These are phyloP conservation scores for Neltuma alba DNA, from an alignment of 306 rosid species.

Conservation along the genomic window DNA sequence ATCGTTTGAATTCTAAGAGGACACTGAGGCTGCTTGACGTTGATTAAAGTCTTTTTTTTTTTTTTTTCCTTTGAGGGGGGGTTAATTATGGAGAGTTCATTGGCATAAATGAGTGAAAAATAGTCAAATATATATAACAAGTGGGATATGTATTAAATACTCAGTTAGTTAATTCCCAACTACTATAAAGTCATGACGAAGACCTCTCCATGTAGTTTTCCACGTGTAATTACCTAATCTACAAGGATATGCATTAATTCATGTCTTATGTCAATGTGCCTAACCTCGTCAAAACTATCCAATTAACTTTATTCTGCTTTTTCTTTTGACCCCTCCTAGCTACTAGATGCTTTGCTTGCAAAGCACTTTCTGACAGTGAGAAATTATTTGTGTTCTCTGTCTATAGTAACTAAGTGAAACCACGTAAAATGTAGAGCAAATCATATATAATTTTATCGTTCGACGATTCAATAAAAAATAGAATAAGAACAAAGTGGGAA, in stretches of 20 bases:
- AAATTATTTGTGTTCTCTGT: background rate
- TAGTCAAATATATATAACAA: conserved; percentile 39
- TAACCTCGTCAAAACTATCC: conserved; percentile 22
- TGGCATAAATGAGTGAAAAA: conserved; percentile 30
- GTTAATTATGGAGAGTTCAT: conserved; percentile 1
- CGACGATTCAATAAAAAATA: background rate
- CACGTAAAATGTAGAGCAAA: background rate
- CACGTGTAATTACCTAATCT: conserved; percentile 54
- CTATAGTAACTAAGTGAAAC: background rate
- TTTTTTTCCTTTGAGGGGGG: background rate
- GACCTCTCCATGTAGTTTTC: conserved; percentile 47
- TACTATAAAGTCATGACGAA: conserved; percentile 32
- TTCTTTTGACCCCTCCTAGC: background rate
- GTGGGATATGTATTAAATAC: background rate
- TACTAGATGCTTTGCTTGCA: background rate
- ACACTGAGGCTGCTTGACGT: conserved; percentile 3
- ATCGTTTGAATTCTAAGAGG: background rate
- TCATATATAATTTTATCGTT: background rate
- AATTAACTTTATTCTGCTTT: background rate
- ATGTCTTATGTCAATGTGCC: conserved; percentile 40
- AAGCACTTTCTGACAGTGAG: background rate
- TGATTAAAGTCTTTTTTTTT: background rate
- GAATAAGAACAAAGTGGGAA: background rate
- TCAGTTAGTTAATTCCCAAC: conserved; percentile 24
- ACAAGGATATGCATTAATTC: conserved; percentile 33